Conservation (phyloP, 2,329 filamentous ascomycete genomes). For the Botrytis fabae region DNA sequence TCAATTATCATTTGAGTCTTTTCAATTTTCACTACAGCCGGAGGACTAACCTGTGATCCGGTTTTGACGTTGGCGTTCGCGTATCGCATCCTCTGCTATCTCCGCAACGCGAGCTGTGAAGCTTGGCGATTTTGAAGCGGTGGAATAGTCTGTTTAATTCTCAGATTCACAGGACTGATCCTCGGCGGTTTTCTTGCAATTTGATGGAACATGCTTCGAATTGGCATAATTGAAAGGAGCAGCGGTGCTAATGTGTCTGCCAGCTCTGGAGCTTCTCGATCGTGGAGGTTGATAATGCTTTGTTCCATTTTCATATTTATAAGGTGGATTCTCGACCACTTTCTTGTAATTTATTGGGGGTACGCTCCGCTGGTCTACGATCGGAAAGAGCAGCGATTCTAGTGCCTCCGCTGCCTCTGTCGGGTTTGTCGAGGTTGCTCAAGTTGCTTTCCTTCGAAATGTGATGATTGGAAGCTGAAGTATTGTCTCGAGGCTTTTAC, state of each 20-base stretch:
- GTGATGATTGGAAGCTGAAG: background rate
- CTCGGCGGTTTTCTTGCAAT: background rate
- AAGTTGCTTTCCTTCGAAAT: background rate
- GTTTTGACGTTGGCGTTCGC: too few species aligned
- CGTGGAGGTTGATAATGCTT: background rate
- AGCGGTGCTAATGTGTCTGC: background rate
- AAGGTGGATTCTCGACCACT: background rate
- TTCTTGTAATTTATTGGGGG: background rate
- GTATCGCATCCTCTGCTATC: too few species aligned
- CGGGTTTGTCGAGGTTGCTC: background rate
- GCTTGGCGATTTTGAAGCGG: background rate
- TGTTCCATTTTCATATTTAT: background rate
- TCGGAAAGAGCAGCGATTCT: background rate
- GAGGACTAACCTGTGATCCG: background rate
- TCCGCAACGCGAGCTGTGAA: background rate
- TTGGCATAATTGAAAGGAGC: background rate
- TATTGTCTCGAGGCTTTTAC: background rate
- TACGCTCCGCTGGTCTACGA: background rate
- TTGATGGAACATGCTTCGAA: background rate
- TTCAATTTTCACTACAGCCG: background rate
- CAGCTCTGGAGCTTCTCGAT: background rate
- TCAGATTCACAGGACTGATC: background rate
- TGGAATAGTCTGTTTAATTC: background rate
- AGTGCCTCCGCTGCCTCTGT: background rate
- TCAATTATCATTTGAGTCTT: background rate